Evolutionary conservation across 2,329 filamentous ascomycete genomes (phyloP), one percentile per base, ranked within the genome.

Genomic region (Aspergillus ruber): DNA sequence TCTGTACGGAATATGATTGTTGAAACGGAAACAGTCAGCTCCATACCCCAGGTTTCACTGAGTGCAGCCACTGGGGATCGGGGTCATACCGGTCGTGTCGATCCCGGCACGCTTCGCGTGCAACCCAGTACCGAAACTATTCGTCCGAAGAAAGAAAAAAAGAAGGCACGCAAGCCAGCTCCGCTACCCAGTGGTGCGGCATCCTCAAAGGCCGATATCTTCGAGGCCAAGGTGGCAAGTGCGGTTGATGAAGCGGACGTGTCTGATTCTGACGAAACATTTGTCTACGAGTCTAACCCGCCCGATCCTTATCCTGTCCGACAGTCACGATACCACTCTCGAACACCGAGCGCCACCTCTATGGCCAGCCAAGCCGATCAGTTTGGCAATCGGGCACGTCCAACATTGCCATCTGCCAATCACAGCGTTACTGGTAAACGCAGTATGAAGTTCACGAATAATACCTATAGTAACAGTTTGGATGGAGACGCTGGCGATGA

Each of bases 201-300:
- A 50, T 93, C 90, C 13, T 95, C 90, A 50, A 97, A 97, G 74
- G 91, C 93, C 64, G 93, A 98, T 69, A 90, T 97, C 44, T 98
- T 98, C 66, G 93, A 97, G 73, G 90, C 90, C 57, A 95, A 95
- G 64, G 90, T 98, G 56, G 91, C 91, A 44, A 96, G 85, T 66
- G 91, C 91, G 7, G 90, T 98, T 45, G 91, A 97, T 65, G 90
- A 97, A 67, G 90, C 89, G 40, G 88, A 96, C 67, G 95, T 91
- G 10, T 96, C 91, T 6, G 93, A 98, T 66, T 97, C 91, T 1
- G 93, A 96, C 61, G 93, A 97, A 69, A 97, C 93, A 0, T 98
- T 97, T 68, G 93, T 98, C 13, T 98, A 98, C 71, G 93, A 98
- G 68, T 97, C 93, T 21, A 98, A 98, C 62, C 93, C 91, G 8